Percentiles rank a stretch among this genome's conserved stretches.
Evolutionary conservation across 768 basidiomycete species (phyloP).

Genomic region (Boletus pseudopeckii): DNA sequence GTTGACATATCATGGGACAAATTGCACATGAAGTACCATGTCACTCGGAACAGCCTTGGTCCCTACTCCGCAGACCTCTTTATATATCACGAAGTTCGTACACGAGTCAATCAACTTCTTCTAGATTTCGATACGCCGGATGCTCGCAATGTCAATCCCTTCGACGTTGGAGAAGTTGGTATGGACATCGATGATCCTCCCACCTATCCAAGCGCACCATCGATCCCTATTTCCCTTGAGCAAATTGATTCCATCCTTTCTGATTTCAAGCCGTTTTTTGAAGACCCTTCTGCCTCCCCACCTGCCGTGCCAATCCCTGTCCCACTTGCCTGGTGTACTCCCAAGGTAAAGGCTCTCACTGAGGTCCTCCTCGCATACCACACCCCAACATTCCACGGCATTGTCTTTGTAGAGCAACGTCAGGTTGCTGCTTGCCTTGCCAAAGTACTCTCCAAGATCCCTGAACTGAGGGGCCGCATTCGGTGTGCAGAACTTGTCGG

Average conservation of each 20-base stretch:
- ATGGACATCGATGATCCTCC: conserved; percentile 31
- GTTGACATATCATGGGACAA: conserved; percentile 54
- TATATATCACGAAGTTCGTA: conserved; percentile 57
- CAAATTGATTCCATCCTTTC: conserved; percentile 50
- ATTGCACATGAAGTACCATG: conserved; percentile 59
- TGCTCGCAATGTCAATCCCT: conserved; percentile 15
- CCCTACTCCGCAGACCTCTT: conserved; percentile 74
- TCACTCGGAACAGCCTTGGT: conserved; percentile 62
- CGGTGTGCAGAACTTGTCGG: conserved; percentile 68
- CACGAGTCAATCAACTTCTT: conserved; percentile 43
- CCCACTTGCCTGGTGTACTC: conserved; percentile 63
- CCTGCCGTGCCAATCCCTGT: conserved; percentile 40
- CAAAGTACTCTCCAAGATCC: conserved; percentile 57
- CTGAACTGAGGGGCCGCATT: conserved; percentile 54
- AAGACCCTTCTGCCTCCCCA: conserved; percentile 25
- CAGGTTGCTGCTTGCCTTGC: conserved; percentile 73
- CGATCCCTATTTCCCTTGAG: conserved; percentile 40
- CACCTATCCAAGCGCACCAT: conserved; percentile 9
- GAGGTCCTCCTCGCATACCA: conserved; percentile 56
- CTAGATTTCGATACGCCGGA: conserved; percentile 24
- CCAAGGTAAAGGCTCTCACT: conserved; percentile 64
- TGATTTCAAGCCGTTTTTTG: conserved; percentile 40
- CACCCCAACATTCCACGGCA: conserved; percentile 64
- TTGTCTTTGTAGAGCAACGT: conserved; percentile 85
- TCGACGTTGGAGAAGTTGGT: conserved; percentile 15